Percentiles rank a stretch among this genome's conserved stretches.
Conservation (phyloP, 768 basidiomycete genomes). For the Crepidotus variabilis region DNA sequence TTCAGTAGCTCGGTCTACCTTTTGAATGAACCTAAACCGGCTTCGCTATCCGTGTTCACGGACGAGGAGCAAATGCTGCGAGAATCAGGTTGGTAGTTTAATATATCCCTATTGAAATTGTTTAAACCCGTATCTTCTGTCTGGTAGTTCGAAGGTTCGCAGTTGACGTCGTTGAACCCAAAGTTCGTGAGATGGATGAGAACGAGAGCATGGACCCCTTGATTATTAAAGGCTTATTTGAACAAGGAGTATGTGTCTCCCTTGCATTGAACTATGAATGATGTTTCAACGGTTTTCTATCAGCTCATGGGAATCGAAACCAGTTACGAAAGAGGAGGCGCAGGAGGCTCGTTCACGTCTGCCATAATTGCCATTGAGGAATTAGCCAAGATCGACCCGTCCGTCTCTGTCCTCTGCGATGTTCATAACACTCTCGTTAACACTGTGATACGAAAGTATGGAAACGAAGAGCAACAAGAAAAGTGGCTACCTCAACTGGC, state of each 20-base stretch:
- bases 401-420: slow-evolving; percentile 94
- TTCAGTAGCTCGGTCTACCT: slow-evolving; percentile 28
- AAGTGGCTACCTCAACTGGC: slow-evolving; percentile 86
- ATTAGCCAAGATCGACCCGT: slow-evolving; percentile 93
- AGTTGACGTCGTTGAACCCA: slow-evolving; percentile 83
- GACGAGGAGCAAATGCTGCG: slow-evolving; percentile 95
- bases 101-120: too few relatives aligned
- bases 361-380: slow-evolving; percentile 98
- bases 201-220: slow-evolving; percentile 89
- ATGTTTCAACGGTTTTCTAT: neutral
- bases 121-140: too few relatives aligned
- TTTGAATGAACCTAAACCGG: slow-evolving; percentile 28
- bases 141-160: slow-evolving; percentile 80
- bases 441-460: slow-evolving; percentile 87
- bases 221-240: slow-evolving; percentile 85
- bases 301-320: slow-evolving; percentile 99
- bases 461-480: slow-evolving; percentile 77
- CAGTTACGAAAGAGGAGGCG: slow-evolving; percentile 73
- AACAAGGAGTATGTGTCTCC: slow-evolving; percentile 74
- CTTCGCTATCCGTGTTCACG: slow-evolving; percentile 79
- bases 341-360: slow-evolving; percentile 89
- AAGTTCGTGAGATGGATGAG: slow-evolving; percentile 97
- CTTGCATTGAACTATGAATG: slow-evolving; percentile 1
- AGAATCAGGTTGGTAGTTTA: slow-evolving; percentile 65
- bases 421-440: slow-evolving; percentile 99